Percentiles rank a stretch among this genome's conserved stretches.
Evolutionary conservation across 148 eudicot genomes (phyloP).

Genomic region (Chenopodium quinoa): DNA sequence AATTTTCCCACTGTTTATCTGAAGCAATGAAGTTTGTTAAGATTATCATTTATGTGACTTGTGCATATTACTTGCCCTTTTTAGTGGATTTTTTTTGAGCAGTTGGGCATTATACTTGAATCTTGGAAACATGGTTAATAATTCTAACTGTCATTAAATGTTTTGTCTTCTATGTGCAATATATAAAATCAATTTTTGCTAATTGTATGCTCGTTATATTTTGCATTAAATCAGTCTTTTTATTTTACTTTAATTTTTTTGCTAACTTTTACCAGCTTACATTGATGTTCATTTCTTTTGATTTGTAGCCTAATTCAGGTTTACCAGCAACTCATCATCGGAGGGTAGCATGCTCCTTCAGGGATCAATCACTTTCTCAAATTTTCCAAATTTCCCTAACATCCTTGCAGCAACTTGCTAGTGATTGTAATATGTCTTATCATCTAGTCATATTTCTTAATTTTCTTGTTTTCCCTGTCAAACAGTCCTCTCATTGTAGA

Average conservation of each 20-base stretch:
- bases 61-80: not conserved
- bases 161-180: not conserved
- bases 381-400: conserved; percentile 79
- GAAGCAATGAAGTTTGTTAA: not conserved
- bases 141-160: not conserved
- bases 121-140: not conserved
- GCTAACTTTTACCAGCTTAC: not conserved
- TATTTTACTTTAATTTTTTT: not conserved
- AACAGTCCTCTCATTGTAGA: not conserved
- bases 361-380: conserved; percentile 79
- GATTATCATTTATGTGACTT: not conserved
- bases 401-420: conserved; percentile 72
- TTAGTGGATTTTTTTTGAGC: not conserved
- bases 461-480: not conserved
- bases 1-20: not conserved
- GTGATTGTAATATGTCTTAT: conserved; percentile 53
- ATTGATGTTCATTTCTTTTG: conserved; percentile 15
- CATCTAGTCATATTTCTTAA: not conserved
- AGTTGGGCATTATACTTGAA: too few relatives aligned
- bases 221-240: not conserved
- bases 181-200: not conserved
- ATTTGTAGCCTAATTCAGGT: conserved; percentile 71
- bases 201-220: not conserved
- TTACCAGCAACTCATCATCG: conserved; percentile 83
- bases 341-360: conserved; percentile 67